These are phyloP conservation scores for Hordeum vulgare DNA, from an alignment of 176 grass and related monocot genomes.

Conservation along the genomic window MorexV3_pseudomolecules_assembly NC_058518.1:1767733-1768232, in stretches of 20 bases:
- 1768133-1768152: conserved; percentile 38
- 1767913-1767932: neutral
- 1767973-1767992: conserved; percentile 41
- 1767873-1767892: conserved; percentile 32
- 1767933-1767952: neutral
- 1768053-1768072: conserved; percentile 32
- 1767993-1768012: conserved; percentile 55
- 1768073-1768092: neutral
- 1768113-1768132: conserved; percentile 39
- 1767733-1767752: neutral
- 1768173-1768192: too few relatives aligned
- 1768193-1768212: too few relatives aligned
- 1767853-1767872: conserved; percentile 28
- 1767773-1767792: conserved; percentile 33
- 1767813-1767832: conserved; percentile 41
- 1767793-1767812: neutral
- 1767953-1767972: conserved; percentile 28
- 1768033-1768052: conserved; percentile 25
- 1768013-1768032: conserved; percentile 30
- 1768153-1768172: too few relatives aligned
- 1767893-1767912: neutral
- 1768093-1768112: conserved; percentile 21
- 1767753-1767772: conserved; percentile 33
- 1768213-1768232: too few relatives aligned
- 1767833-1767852: conserved; percentile 26